Evolutionary conservation across 371 early-diverging fungal genomes (phyloP).

Genomic region (Apophysomyces sp.): DNA sequence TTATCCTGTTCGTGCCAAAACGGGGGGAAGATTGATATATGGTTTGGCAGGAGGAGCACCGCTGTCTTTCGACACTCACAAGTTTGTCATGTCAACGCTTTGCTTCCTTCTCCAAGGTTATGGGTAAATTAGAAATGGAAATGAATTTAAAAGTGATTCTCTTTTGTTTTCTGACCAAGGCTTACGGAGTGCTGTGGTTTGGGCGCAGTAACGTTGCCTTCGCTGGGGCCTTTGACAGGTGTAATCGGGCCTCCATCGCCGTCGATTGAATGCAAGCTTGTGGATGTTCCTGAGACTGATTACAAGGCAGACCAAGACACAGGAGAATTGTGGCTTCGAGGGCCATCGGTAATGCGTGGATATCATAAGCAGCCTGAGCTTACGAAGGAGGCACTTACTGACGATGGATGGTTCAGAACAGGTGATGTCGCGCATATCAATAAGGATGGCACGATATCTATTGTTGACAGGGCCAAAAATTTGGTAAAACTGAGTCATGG

Average conservation of each 20-base stretch:
- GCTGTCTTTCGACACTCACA: conserved; percentile 80
- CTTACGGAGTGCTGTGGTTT: conserved; percentile 57
- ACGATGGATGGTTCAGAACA: conserved; percentile 94
- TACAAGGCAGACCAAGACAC: conserved; percentile 69
- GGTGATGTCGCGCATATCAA: conserved; percentile 92
- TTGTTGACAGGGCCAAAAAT: conserved; percentile 89
- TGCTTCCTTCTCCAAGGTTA: conserved; percentile 82
- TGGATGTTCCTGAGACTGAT: conserved; percentile 77
- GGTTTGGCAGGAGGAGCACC: conserved; percentile 95
- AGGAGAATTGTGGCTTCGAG: conserved; percentile 90
- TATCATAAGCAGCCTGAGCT: conserved; percentile 81
- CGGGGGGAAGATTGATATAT: conserved; percentile 86
- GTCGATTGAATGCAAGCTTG: conserved; percentile 79
- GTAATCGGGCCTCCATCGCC: conserved; percentile 76
- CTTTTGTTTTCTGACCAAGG: conserved; percentile 29
- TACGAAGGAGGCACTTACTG: conserved; percentile 76
- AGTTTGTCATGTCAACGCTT: conserved; percentile 76
- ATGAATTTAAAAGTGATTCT: not conserved
- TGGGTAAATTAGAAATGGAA: conserved; percentile 33
- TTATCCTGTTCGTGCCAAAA: conserved; percentile 70
- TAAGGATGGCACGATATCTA: conserved; percentile 61
- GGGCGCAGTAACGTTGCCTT: conserved; percentile 49
- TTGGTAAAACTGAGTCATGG: conserved; percentile 89
- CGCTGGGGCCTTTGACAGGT: conserved; percentile 46
- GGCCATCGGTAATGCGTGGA: conserved; percentile 87